These are phyloP conservation scores for Psilocybe subaeruginosa DNA, from an alignment of 768 basidiomycete species.

Conservation along the genomic window DNA sequence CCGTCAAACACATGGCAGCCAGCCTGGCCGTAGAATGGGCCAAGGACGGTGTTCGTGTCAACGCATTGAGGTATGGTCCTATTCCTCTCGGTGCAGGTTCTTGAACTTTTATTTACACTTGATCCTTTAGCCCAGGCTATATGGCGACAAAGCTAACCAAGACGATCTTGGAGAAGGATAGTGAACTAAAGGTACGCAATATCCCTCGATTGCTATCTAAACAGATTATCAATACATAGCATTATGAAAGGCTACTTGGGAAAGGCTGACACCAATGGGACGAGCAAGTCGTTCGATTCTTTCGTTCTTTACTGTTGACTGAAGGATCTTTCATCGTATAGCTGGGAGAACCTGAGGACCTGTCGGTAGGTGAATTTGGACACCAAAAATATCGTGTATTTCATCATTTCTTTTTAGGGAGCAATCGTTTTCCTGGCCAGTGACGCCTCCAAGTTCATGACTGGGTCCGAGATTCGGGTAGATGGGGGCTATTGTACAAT, in stretches of 20 bases:
- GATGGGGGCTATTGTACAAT: conserved; percentile 89
- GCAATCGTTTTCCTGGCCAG: conserved; percentile 90
- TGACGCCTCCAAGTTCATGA: conserved; percentile 90
- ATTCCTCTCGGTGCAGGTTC: neutral
- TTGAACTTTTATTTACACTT: neutral
- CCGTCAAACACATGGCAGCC: conserved; percentile 93
- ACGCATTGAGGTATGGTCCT: conserved; percentile 68
- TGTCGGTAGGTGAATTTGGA: conserved; percentile 56
- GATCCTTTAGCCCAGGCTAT: conserved; percentile 72
- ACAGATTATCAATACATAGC: conserved; percentile 3
- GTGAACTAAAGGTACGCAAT: conserved; percentile 67
- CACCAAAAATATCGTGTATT: neutral
- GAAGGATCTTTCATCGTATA: conserved; percentile 24
- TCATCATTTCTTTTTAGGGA: conserved; percentile 48
- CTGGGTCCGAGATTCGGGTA: conserved; percentile 81
- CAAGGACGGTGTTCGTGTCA: conserved; percentile 84
- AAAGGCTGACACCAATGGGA: conserved; percentile 83
- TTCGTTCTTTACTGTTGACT: neutral
- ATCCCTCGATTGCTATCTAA: neutral
- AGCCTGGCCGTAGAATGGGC: conserved; percentile 97
- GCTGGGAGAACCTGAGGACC: conserved; percentile 94
- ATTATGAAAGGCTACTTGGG: conserved; percentile 73
- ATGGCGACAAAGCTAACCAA: conserved; percentile 91
- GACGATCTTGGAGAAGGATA: conserved; percentile 76
- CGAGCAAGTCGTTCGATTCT: conserved; percentile 49